These are phyloP conservation scores for Gonapodya sp. DNA, from an alignment of 192 early-diverging fungal species.

Conservation along the genomic window DNA sequence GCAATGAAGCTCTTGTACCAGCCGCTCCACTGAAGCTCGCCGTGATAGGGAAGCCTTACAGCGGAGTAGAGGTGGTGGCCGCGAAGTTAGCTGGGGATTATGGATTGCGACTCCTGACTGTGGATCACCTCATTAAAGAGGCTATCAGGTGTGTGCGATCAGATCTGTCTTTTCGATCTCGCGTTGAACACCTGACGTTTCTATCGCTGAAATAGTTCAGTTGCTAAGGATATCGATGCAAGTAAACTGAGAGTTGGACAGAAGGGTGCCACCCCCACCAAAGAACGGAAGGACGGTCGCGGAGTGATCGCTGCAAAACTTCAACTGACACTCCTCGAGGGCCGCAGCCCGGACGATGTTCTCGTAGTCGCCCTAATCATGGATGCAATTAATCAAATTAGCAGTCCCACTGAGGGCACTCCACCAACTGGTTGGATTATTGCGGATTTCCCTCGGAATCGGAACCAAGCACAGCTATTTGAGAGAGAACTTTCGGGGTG, in stretches of 20 bases:
- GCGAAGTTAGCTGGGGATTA: conserved; percentile 27
- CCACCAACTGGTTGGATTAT: conserved; percentile 35
- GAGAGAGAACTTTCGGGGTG: conserved; percentile 50
- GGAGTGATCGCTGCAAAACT: conserved; percentile 29
- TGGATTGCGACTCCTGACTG: conserved; percentile 21
- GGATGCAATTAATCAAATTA: conserved; percentile 30
- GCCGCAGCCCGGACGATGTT: conserved; percentile 32
- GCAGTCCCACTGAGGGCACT: conserved; percentile 11
- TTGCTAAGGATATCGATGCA: background rate
- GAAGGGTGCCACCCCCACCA: background rate
- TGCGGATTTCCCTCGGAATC: conserved; percentile 41
- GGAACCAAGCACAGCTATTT: conserved; percentile 40
- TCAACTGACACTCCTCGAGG: conserved; percentile 36
- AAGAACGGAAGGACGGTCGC: background rate
- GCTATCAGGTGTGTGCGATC: conserved; percentile 28
- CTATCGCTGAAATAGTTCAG: no score
- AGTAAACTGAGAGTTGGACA: background rate
- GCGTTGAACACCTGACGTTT: no score
- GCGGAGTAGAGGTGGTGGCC: conserved; percentile 38
- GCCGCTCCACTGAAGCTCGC: conserved; percentile 35
- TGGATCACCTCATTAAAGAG: conserved; percentile 36
- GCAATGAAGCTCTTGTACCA: conserved; percentile 26
- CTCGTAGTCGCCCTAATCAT: conserved; percentile 37
- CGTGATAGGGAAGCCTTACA: conserved; percentile 43
- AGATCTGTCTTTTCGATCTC: no score